Evolutionary conservation across 2,329 filamentous ascomycete genomes (phyloP).

Genomic region (Claviceps fusiformis): DNA sequence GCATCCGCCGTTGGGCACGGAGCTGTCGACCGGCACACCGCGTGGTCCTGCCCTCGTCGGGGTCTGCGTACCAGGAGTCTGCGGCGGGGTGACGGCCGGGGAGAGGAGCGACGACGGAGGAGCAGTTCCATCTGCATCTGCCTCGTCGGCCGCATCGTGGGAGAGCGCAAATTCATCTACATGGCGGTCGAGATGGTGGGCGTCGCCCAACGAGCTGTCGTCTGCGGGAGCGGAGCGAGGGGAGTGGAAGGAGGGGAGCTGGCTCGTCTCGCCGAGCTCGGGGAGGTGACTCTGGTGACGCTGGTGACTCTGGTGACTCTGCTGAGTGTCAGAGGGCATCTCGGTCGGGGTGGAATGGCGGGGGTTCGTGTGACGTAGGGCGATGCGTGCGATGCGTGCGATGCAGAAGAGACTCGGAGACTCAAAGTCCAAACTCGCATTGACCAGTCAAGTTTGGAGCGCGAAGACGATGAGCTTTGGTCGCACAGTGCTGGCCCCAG

Average conservation of each 20-base stretch:
- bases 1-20: conserved; percentile 42
- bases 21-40: conserved; percentile 47
- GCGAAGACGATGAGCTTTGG: not conserved
- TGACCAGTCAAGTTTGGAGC: not conserved
- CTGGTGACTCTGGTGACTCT: no score
- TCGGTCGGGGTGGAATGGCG: not conserved
- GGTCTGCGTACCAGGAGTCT: conserved; percentile 46
- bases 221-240: conserved; percentile 22
- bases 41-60: conserved; percentile 31
- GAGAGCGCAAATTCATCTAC: conserved; percentile 25
- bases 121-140: no score
- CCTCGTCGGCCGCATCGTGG: conserved; percentile 10
- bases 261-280: conserved; percentile 14
- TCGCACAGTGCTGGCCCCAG: not conserved
- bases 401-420: not conserved
- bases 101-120: conserved; percentile 65
- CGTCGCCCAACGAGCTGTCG: conserved; percentile 7
- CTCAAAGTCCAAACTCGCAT: not conserved
- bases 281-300: not conserved
- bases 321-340: conserved; percentile 3
- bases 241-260: conserved; percentile 35
- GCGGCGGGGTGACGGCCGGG: conserved; percentile 66
- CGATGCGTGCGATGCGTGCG: not conserved
- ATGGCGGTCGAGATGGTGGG: conserved; percentile 9
- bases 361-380: not conserved